Conservation (phyloP, 1,284 basidiomycete genomes). For the Microbotryomycetes sp. region DNA sequence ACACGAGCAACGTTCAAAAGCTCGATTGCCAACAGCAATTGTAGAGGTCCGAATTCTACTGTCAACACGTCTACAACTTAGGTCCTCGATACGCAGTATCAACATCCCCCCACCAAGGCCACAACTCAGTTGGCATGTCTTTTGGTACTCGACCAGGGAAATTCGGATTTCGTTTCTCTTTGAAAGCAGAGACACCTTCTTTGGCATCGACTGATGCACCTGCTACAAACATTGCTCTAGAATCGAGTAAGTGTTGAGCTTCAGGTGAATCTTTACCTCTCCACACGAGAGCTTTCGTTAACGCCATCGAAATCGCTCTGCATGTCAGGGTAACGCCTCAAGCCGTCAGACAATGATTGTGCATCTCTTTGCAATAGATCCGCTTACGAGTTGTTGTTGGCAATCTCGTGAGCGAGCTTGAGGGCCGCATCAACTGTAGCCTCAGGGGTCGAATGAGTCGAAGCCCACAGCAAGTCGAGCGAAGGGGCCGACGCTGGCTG, state of each 20-base stretch:
- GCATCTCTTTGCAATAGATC: background rate
- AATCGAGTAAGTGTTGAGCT: conserved; percentile 13
- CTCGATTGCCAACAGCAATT: too few species aligned
- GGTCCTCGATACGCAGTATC: background rate
- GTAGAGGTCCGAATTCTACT: too few species aligned
- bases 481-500: conserved; percentile 7
- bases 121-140: conserved; percentile 14
- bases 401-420: conserved; percentile 6
- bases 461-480: conserved; percentile 7
- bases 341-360: background rate
- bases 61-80: background rate
- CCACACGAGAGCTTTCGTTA: conserved; percentile 13
- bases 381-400: conserved; percentile 8
- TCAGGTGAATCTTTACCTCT: conserved; percentile 2
- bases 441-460: conserved; percentile 3
- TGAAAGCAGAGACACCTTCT: conserved; percentile 10
- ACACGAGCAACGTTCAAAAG: too few species aligned
- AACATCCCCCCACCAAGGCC: conserved; percentile 1
- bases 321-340: background rate
- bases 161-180: conserved; percentile 3
- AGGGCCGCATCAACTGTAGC: conserved; percentile 8
- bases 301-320: conserved; percentile 1
- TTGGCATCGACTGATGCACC: conserved; percentile 7
- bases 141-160: conserved; percentile 6
- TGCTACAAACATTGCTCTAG: conserved; percentile 5